phyloP scores from a whole-genome alignment of 306 rosid genomes.

The Mimosa pudica region DNA sequence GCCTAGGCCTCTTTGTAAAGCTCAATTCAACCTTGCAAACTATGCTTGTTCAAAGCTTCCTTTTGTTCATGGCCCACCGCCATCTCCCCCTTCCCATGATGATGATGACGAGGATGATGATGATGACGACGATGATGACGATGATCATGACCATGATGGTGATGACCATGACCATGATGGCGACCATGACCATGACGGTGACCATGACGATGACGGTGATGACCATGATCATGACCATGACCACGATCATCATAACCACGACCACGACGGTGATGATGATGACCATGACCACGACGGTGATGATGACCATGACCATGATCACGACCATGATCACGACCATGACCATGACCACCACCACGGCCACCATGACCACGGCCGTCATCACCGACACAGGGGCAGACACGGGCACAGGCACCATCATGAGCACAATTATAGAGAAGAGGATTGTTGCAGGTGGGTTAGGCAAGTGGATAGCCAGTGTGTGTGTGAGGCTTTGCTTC shows the following conservation, averaged over 20 bases:
- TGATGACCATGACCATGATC: neutral
- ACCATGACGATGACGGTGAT: neutral
- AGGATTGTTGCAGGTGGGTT: conserved; percentile 77
- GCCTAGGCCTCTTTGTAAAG: conserved; percentile 61
- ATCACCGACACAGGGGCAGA: conserved; percentile 19
- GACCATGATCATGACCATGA: neutral
- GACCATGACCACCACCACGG: too few relatives aligned
- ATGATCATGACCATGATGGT: neutral
- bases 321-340: too few relatives aligned
- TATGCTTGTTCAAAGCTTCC: conserved; percentile 70
- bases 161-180: too few relatives aligned
- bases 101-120: too few relatives aligned
- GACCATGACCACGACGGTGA: too few relatives aligned
- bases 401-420: neutral
- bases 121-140: neutral
- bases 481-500: conserved; percentile 54
- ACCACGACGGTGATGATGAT: too few relatives aligned
- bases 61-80: conserved; percentile 34
- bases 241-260: neutral
- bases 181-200: neutral
- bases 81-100: neutral
- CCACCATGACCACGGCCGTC: neutral
- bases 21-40: conserved; percentile 68
- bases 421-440: conserved; percentile 43
- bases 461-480: conserved; percentile 67